These are phyloP conservation scores for Buddleja alternifolia DNA, from an alignment of 257 asterid species.

Conservation along the genomic window DNA sequence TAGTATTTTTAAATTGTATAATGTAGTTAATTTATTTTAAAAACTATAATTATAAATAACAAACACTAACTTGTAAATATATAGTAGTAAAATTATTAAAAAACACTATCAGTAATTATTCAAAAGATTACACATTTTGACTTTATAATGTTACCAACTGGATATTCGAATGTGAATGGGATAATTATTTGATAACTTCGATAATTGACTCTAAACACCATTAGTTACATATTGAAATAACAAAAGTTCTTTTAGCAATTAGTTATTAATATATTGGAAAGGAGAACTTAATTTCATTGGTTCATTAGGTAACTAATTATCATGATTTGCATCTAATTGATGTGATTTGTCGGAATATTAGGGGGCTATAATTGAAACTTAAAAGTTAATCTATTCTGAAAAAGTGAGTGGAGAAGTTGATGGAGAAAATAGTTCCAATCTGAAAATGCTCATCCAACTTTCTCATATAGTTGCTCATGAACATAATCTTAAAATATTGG, in stretches of 20 bases:
- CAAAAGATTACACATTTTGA: too few species aligned
- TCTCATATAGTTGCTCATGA: neutral
- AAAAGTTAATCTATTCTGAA: constrained; percentile 43
- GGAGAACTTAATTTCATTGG: constrained; percentile 24
- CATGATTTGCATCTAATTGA: constrained; percentile 37
- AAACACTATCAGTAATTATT: too few species aligned
- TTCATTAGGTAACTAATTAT: constrained; percentile 39
- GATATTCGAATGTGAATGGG: too few species aligned
- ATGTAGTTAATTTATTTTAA: too few species aligned
- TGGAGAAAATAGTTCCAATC: constrained; percentile 23
- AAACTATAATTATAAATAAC: too few species aligned
- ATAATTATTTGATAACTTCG: neutral
- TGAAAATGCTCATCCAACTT: constrained; percentile 18
- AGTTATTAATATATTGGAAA: neutral
- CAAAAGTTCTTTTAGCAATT: constrained; percentile 14
- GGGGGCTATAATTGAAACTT: constrained; percentile 54
- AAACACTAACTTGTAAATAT: too few species aligned
- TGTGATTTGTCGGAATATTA: constrained; percentile 56
- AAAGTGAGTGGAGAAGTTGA: constrained; percentile 31
- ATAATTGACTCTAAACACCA: neutral
- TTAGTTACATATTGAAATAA: neutral
- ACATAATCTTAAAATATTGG: neutral
- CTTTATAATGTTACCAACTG: too few species aligned
- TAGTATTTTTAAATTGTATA: too few species aligned
- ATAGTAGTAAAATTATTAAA: too few species aligned